Evolutionary conservation across 768 basidiomycete species (phyloP), one percentile per base, ranked within the genome.

Genomic region (Hygrophoropsis aurantiaca): DNA sequence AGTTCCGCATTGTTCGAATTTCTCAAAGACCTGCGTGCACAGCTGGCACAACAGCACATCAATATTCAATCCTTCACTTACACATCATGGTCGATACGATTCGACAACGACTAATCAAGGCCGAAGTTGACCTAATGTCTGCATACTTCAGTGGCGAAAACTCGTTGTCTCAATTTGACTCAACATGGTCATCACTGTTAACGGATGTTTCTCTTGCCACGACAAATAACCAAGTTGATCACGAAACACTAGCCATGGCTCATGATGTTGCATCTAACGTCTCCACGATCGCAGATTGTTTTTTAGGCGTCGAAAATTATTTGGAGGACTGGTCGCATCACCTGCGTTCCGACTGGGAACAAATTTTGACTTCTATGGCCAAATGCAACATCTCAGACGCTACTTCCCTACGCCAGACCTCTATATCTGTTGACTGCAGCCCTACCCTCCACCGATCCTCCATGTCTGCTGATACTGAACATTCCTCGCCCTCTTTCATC

Each of bases 1-100:
- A 49, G 25, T 8, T 2, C 48, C 36, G 48, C 44, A 49, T 49
- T 49, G 48, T 49, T 34, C 39, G 0, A 19, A 13, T 6, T 13
- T 30, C 13, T 13, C 44, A 45, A 45, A 45, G 16, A 35, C n/a
- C 32, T 4, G 26, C 39, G 24, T 32, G n/a, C 25, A 42, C n/a
- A 16, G 11, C 11, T 39, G 2, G 36, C 36, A 13, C 10, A 8
- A 4, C 19, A 3, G 9, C 26, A 2, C 10, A 25, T 15, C 9
- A 18, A 25, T 18, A 42, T 23, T 21, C 23, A 13, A 36, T 23
- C 16, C 35, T 35, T 11, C n/a, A 7, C 26, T 32, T 33, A 47
- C 3, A 7, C 7, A 44, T 2, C 21, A 44, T 44, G 42, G 41
- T 27, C 7, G 19, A 44, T 1, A 23, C 44, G 13, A 44, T 48